A percentile compares a stretch with the other conserved stretches of the same genome.
phyloP scores from a whole-genome alignment of 129 eudicot genomes.

The Pittosporum tobira region DNA sequence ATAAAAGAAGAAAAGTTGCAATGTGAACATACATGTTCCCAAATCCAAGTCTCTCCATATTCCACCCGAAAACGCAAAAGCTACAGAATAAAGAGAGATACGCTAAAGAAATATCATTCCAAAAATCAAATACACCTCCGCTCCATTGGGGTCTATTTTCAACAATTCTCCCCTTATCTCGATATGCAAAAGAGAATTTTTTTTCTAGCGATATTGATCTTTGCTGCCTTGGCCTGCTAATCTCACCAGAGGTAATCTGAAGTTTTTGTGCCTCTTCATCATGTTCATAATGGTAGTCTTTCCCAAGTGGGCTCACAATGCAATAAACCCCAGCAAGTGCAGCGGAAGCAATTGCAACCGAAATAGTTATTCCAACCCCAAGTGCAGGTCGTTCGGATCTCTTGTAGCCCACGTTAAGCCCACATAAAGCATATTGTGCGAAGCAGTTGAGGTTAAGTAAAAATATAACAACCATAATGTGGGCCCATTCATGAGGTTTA shows the following conservation, averaged over 20 bases:
- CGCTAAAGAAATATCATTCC: constrained; percentile 87
- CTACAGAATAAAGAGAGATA: constrained; percentile 78
- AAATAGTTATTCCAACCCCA: constrained; percentile 72
- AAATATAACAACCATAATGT: constrained; percentile 72
- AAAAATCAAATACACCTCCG: constrained; percentile 81
- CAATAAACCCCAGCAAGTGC: constrained; percentile 81
- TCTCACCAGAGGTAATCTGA: constrained; percentile 21
- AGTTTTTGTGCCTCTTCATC: constrained; percentile 75
- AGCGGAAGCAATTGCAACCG: constrained; percentile 85
- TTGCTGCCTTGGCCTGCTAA: constrained; percentile 24
- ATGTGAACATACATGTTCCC: constrained; percentile 97
- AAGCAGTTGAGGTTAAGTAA: constrained; percentile 75
- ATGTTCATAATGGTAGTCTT: constrained; percentile 41
- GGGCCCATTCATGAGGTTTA: constrained; percentile 95
- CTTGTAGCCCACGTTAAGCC: constrained; percentile 75
- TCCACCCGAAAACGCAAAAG: constrained; percentile 97
- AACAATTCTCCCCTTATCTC: constrained; percentile 31
- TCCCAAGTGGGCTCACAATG: constrained; percentile 83
- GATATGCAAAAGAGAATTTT: constrained; percentile 61
- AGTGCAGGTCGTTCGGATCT: constrained; percentile 71
- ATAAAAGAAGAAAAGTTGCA: constrained; percentile 77
- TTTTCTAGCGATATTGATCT: constrained; percentile 42
- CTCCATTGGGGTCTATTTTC: constrained; percentile 68
- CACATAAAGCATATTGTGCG: constrained; percentile 84
- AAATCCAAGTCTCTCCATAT: constrained; percentile 93